These are phyloP conservation scores for Quercus tomentella DNA, from an alignment of 331 rosid genomes.

Conservation along the genomic window DNA sequence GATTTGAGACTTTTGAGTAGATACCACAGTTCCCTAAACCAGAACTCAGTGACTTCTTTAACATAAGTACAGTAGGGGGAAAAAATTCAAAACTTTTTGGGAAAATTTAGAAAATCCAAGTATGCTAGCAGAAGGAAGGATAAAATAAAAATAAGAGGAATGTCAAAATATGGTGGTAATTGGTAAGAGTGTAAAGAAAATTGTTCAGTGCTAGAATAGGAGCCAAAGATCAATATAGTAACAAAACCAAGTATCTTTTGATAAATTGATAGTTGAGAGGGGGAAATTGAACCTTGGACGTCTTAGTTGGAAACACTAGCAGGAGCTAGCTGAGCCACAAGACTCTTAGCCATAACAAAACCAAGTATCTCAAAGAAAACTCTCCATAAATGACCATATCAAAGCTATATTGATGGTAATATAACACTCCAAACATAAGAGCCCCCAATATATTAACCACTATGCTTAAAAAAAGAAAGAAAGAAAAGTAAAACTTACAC, in stretches of 20 bases:
- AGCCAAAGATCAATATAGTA: neutral
- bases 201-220: neutral
- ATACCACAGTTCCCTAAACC: too few relatives aligned
- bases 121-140: neutral
- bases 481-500: conserved; percentile 50
- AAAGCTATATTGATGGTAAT: neutral
- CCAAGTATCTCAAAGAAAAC: too few relatives aligned
- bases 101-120: neutral
- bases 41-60: too few relatives aligned
- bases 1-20: too few relatives aligned
- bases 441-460: neutral
- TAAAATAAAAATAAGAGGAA: neutral
- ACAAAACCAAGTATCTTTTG: too few relatives aligned
- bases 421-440: neutral
- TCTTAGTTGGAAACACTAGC: too few relatives aligned
- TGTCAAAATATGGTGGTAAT: too few relatives aligned
- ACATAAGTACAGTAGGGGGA: too few relatives aligned
- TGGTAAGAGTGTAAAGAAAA: neutral
- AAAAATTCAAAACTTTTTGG: neutral
- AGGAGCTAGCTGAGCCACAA: too few relatives aligned
- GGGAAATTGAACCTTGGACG: too few relatives aligned
- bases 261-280: too few relatives aligned
- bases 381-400: neutral
- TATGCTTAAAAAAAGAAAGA: neutral
- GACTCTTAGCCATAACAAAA: too few relatives aligned